Evolutionary conservation across 2,329 filamentous ascomycete species (phyloP).

Genomic region (Phymatotrichopsis omnivora): DNA sequence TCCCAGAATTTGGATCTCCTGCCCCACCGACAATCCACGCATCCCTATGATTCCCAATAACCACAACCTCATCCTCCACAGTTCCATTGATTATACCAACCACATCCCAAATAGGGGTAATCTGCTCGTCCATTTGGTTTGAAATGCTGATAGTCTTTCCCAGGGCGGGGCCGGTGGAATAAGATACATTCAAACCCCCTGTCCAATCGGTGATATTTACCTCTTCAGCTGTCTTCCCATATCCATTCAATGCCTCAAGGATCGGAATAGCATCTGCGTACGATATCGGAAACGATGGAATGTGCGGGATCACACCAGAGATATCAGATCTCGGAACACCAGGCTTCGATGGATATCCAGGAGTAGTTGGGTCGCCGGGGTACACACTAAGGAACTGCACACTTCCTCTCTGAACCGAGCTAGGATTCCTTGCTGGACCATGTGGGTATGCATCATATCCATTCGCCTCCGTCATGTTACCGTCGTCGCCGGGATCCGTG

Average conservation of each 20-base stretch:
- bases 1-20: conserved; percentile 73
- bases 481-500: conserved; percentile 82
- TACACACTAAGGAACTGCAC: conserved; percentile 65
- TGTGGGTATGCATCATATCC: conserved; percentile 71
- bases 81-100: conserved; percentile 88
- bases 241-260: conserved; percentile 79
- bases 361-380: conserved; percentile 60
- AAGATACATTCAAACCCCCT: conserved; percentile 61
- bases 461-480: conserved; percentile 67
- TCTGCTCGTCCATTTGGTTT: conserved; percentile 74
- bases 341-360: conserved; percentile 86
- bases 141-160: conserved; percentile 58
- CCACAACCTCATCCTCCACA: conserved; percentile 60
- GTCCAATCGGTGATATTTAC: conserved; percentile 60
- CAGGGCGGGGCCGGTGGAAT: conserved; percentile 73
- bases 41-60: conserved; percentile 87
- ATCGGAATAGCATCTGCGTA: conserved; percentile 79
- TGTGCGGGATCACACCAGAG: conserved; percentile 61
- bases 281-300: conserved; percentile 85
- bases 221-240: conserved; percentile 66
- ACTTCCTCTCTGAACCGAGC: conserved; percentile 81
- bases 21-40: conserved; percentile 83
- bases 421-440: conserved; percentile 77
- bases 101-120: conserved; percentile 77
- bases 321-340: conserved; percentile 67